Base-by-base conservation (phyloP, 2,329 filamentous ascomycete species). In the Triangularia setosa region DNA sequence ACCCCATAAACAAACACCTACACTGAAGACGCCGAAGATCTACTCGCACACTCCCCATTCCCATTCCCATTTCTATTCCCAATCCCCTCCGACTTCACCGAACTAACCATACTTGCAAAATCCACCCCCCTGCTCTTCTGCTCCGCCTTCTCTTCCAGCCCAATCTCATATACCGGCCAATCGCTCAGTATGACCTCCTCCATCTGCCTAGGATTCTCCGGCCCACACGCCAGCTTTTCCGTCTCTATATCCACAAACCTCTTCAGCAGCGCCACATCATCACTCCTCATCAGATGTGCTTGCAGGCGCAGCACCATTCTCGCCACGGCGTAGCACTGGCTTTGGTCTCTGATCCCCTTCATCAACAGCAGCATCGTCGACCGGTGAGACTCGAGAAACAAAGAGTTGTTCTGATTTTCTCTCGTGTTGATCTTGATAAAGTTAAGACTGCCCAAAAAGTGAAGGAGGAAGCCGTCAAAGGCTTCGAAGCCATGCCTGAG, bases 401-500 rank as follows among this genome's bases (percentile, higher is more conserved):
- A 60, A 4, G 67, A 61, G 21, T 53, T 66, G 18, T 23, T 9
- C 48, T 66, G 63, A 16, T 52, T 59, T 14, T 65, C 66, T 5
- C 70, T 65, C 16, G 64, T 64, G 27, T 57, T 62, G 48, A 71
- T 69, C 23, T 66, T 67, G 21, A 71, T 64, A 62, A 67, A 65
- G 28, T 61, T 64, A 24, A 71, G 55, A 1, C 60, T 56, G 16
- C 67, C 69, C 24, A 71, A 63, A 53, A 70, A 70, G 14, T 72
- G 69, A 30, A 69, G 57, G 9, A 72, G 33, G 35, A 68, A 69
- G 18, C 25, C 63, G 62, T 71, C 69, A n/a, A 62, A 54, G 2
- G 35, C 66, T 21, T 71, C 69, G 53, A 70, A 76, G 8, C 75
- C 73, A 63, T 77, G 74, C 3, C 74, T 72, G 1, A 76, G 71